phyloP scores from a whole-genome alignment of 2,329 filamentous ascomycete genomes.

The Talaromyces sp. region DNA sequence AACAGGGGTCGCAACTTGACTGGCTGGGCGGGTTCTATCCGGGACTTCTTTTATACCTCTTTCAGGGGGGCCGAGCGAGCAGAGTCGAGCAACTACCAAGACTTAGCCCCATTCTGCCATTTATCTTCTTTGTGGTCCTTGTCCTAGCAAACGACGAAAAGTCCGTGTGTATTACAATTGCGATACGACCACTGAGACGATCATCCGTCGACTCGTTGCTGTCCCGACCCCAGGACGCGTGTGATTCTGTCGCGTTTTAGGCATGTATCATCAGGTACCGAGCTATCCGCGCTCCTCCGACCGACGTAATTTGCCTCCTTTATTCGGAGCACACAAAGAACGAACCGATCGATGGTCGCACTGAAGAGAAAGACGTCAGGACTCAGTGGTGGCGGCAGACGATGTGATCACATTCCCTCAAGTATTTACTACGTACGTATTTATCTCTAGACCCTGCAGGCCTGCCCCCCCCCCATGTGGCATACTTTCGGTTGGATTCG shows the following conservation, averaged over 20 bases:
- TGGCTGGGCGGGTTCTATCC: not conserved
- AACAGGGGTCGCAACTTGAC: not conserved
- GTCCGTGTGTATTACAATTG: not conserved
- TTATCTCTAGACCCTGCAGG: not conserved
- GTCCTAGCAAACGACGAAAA: too few species aligned
- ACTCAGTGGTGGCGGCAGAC: conserved; percentile 1
- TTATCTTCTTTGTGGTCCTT: not conserved
- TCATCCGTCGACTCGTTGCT: not conserved
- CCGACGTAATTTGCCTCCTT: not conserved
- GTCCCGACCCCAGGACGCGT: not conserved
- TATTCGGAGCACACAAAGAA: not conserved
- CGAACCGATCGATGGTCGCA: not conserved
- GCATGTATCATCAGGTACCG: conserved; percentile 8
- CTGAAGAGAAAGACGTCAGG: not conserved
- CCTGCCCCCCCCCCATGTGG: conserved; percentile 3
- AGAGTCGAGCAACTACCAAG: not conserved
- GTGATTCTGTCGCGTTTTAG: not conserved
- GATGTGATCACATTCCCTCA: conserved; percentile 9
- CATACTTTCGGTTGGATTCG: not conserved
- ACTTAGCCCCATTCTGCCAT: not conserved
- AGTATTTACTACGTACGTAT: too few species aligned
- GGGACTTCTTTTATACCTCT: not conserved
- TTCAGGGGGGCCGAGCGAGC: not conserved
- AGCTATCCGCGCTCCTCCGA: not conserved
- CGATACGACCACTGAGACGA: not conserved